phyloP scores from a whole-genome alignment of 1,284 basidiomycete genomes.

The Austroboletus novae-zelandiae region DNA sequence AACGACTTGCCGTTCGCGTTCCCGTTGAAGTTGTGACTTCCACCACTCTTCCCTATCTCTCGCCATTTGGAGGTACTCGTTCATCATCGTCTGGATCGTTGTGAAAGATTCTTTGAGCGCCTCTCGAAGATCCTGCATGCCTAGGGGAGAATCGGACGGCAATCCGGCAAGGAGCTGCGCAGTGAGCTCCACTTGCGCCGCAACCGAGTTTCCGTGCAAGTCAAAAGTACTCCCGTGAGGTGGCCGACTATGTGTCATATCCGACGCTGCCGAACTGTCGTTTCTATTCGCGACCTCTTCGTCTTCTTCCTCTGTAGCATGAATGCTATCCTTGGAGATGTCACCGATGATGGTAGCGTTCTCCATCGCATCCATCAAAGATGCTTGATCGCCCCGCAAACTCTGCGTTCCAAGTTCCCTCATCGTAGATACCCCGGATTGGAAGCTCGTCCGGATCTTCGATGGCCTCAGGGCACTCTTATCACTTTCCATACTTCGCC shows the following conservation, averaged over 20 bases:
- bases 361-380: slow-evolving; percentile 20
- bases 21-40: slow-evolving; percentile 56
- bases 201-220: slow-evolving; percentile 71
- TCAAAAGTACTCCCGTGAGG: slow-evolving; percentile 73
- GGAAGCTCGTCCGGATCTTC: slow-evolving; percentile 32
- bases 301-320: slow-evolving; percentile 32
- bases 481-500: slow-evolving; percentile 31
- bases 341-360: slow-evolving; percentile 12
- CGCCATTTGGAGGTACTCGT: slow-evolving; percentile 73
- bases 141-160: slow-evolving; percentile 35
- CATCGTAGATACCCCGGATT: slow-evolving; percentile 26
- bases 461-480: slow-evolving; percentile 25
- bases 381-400: slow-evolving; percentile 28
- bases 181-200: slow-evolving; percentile 80
- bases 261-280: slow-evolving; percentile 45
- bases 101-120: slow-evolving; percentile 67
- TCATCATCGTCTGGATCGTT: slow-evolving; percentile 58
- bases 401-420: slow-evolving; percentile 22
- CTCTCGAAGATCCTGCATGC: slow-evolving; percentile 47
- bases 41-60: slow-evolving; percentile 85
- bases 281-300: slow-evolving; percentile 36
- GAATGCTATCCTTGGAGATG: slow-evolving; percentile 25
- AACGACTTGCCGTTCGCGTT: slow-evolving; percentile 71
- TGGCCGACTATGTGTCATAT: slow-evolving; percentile 42
- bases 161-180: slow-evolving; percentile 63